These are phyloP conservation scores for Coelastrella sp. DNA, from an alignment of 139 green algal species.

Conservation along the genomic window DNA sequence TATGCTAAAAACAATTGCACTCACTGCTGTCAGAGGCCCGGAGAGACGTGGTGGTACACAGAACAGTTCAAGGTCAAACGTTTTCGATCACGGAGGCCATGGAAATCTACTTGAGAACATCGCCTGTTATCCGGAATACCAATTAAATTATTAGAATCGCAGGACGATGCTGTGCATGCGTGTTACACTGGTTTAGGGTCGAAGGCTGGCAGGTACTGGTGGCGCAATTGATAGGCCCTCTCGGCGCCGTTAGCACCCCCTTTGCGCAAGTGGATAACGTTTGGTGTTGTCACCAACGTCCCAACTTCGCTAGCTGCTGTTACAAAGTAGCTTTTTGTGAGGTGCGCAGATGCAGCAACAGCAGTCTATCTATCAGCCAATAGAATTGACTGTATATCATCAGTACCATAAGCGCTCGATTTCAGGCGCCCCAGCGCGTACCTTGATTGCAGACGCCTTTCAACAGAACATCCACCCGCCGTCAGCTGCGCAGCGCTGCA, in stretches of 20 bases:
- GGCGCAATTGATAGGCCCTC: not conserved
- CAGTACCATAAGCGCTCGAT: not conserved
- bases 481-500: not conserved
- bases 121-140: too few species aligned
- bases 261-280: constrained; percentile 28
- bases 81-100: too few species aligned
- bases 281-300: constrained; percentile 24
- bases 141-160: too few species aligned
- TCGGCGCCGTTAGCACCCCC: not conserved
- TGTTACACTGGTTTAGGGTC: not conserved
- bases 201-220: not conserved
- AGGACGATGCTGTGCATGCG: too few species aligned
- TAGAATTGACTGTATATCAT: not conserved
- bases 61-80: too few species aligned
- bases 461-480: constrained; percentile 31
- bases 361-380: not conserved
- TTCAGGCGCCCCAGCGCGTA: not conserved
- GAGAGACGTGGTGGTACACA: too few species aligned
- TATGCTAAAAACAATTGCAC: too few species aligned
- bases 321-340: constrained; percentile 12
- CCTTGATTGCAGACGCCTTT: not conserved
- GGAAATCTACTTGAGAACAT: too few species aligned
- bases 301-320: constrained; percentile 34
- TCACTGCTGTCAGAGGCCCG: too few species aligned
- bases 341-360: not conserved